Evolutionary conservation across 805 yeast genomes (phyloP), one percentile per base, ranked within the genome.

Genomic region (Yamadazyma takamatsuzukensis): DNA sequence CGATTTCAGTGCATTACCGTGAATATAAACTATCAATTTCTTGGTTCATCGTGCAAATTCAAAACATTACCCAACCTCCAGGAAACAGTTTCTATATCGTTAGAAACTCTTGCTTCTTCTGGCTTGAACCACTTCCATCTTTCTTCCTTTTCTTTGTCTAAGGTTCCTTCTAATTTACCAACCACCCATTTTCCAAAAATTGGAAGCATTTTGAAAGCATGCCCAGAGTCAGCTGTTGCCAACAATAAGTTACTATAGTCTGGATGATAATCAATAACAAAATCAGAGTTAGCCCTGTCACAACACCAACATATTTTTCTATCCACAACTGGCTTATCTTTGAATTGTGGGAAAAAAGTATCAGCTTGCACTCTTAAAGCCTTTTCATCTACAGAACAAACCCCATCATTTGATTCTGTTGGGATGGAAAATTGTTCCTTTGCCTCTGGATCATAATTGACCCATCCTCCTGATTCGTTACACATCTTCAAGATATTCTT

Each of bases 221-320:
- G 70, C 0, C 67, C 67, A 2, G 65, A 58, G 33, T 62, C 69
- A 15, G 68, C 70, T 23, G 61, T 53, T n/a, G 58, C 58, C 5
- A 60, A 54, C 18, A 54, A 49, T 9, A 61, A 43, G 16, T 55
- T 51, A 5, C 34, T 38, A 25, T 48, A 45, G 15, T 51, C 34
- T 0, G 69, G 70, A 33, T 52, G 51, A 25, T 48, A 53, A 15
- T 59, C 60, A 21, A 64, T 56, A 11, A 64, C 33, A 33, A 52
- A 60, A 26, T 63, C 62, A 25, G 56, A 53, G 30, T 57, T 59
- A 7, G 39, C 38, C 4, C 60, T 49, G 36, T 61, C 67, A 4
- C 61, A 52, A 34, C 59, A 56, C 68, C 67, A 64, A 32, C 51
- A 47, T 3, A 45, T 44, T 29, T 45, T 41, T 12, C 37, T 37